Evolutionary conservation across 148 eudicot genomes (phyloP).

Genomic region (Camellia granthamiana): DNA sequence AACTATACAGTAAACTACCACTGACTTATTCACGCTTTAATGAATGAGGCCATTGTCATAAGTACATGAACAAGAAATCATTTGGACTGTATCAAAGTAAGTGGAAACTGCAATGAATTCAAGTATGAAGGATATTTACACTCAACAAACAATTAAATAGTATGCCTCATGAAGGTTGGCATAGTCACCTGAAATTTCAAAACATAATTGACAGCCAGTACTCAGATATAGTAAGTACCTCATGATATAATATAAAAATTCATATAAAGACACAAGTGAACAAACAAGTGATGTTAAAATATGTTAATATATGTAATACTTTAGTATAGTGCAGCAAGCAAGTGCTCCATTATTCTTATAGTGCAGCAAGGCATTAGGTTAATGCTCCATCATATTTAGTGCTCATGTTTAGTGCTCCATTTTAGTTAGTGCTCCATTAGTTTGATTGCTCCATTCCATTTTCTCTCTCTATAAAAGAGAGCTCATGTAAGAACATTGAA

Average conservation of each 20-base stretch:
- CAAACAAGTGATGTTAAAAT: background rate
- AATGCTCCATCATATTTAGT: no score
- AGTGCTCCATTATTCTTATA: no score
- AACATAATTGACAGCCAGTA: background rate
- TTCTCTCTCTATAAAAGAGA: no score
- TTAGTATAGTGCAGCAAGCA: no score
- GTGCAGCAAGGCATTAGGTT: no score
- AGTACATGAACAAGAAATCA: background rate
- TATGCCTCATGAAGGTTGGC: conserved; percentile 1
- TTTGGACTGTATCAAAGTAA: background rate
- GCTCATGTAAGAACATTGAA: no score
- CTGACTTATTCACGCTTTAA: background rate
- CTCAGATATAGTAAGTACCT: background rate
- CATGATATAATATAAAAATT: background rate
- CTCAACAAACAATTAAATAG: conserved; percentile 3
- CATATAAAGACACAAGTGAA: background rate
- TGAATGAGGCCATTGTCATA: background rate
- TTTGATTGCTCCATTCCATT: no score
- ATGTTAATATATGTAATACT: no score
- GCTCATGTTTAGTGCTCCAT: no score
- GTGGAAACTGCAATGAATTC: background rate
- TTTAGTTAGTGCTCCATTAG: no score
- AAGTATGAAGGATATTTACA: background rate
- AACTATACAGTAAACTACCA: background rate
- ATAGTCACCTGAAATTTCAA: background rate